Conservation (phyloP, 2,329 filamentous ascomycete genomes). For the Mycosphaerella arachidis region DNA sequence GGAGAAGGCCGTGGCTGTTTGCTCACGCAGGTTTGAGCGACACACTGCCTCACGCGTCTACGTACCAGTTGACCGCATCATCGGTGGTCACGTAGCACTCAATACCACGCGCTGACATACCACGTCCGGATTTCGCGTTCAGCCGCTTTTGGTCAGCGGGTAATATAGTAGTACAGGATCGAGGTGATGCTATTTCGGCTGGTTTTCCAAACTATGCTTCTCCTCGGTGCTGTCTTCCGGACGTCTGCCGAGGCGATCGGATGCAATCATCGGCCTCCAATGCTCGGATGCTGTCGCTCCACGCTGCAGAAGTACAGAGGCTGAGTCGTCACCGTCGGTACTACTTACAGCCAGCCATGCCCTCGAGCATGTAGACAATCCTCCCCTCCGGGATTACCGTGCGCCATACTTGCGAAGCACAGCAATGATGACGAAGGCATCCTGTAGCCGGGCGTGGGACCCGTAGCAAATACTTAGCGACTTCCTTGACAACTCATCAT, state of each 20-base stretch:
- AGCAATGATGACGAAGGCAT: background rate
- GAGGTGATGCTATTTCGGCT: background rate
- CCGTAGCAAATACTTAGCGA: background rate
- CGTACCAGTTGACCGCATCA: background rate
- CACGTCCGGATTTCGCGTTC: background rate
- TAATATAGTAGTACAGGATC: background rate
- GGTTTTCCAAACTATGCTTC: background rate
- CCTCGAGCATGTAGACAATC: background rate
- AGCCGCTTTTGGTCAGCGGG: background rate
- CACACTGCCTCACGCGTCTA: background rate
- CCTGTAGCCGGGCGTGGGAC: background rate
- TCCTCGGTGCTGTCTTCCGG: background rate
- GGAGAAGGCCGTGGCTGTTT: background rate
- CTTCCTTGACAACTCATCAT: background rate
- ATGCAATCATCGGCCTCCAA: background rate
- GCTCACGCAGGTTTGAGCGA: background rate
- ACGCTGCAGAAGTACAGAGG: background rate
- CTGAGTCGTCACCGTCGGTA: background rate
- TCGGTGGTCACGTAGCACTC: background rate
- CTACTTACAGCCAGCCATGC: background rate
- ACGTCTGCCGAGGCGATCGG: background rate
- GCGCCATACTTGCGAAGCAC: constrained; percentile 2
- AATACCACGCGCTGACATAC: background rate
- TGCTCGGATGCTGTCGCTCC: background rate
- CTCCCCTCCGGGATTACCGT: background rate